Evolutionary conservation across 495 filamentous ascomycete genomes (phyloP), one percentile per base, ranked within the genome.

Genomic region (Neurospora sp.): DNA sequence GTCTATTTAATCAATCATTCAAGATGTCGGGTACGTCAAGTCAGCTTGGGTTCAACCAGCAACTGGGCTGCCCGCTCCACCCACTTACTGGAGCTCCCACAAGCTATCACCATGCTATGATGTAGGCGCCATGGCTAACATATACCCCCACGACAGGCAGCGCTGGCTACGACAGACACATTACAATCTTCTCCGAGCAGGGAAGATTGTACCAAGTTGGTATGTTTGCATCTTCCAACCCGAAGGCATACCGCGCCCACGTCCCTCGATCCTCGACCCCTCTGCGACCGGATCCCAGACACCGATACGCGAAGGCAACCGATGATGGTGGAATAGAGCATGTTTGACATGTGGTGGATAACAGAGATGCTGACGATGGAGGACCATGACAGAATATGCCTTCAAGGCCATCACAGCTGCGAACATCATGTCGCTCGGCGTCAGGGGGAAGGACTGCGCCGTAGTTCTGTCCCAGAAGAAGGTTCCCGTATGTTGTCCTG

Each of bases 351-450:
- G 20, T 31, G 11, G n/a, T 27, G 69, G 66, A 37, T 42, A 4
- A 35, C n/a, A 31, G 46, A 18, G 74, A 75, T 76, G 78, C 83
- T 85, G 76, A 85, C 78, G 14, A 70, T 23, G 40, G 75, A 54
- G 12, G 35, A 60, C 27, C 71, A 71, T 37, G 40, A 69, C 72
- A 98, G 96, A 99, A 89, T 99, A 99, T 97, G 96, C 96, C 72
- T 99, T 99, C 90, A 99, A 99, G 86, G 96, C 96, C 49, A 99
- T 99, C 84, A 98, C 95, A 76, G 94, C 96, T 70, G 96, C 96
- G 66, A 98, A 98, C 82, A 99, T 98, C 82, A 98, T 96, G 83
- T 96, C 96, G 74, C 90, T 99, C 82, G 96, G 96, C 74, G 90
- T 99, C 75, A 88, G 94, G 82, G 96, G 96, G 81, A 98, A 98